These are phyloP conservation scores for Mitragyna speciosa DNA, from an alignment of 257 asterid species.

Conservation along the genomic window DNA sequence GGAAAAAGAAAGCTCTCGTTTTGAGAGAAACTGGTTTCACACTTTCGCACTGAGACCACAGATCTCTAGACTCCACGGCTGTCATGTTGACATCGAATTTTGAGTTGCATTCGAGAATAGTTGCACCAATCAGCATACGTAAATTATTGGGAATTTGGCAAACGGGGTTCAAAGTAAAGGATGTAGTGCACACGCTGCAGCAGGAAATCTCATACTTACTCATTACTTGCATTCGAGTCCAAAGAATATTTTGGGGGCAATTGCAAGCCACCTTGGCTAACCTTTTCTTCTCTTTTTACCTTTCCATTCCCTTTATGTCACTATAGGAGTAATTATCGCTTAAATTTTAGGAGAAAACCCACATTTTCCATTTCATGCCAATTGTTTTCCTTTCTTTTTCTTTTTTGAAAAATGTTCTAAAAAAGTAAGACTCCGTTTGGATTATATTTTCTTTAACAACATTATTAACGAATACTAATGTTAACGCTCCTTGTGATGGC, in stretches of 20 bases:
- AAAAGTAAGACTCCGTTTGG: too few species aligned
- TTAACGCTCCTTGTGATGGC: too few species aligned
- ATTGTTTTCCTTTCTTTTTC: too few species aligned
- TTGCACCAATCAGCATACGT: background rate
- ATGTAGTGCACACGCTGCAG: background rate
- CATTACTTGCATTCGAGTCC: background rate
- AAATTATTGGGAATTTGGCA: background rate
- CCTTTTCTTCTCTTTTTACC: background rate
- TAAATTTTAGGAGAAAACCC: too few species aligned
- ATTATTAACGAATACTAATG: too few species aligned
- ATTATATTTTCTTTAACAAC: too few species aligned
- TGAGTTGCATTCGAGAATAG: background rate
- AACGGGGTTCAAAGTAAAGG: background rate
- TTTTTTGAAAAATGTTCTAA: too few species aligned
- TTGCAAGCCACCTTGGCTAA: background rate
- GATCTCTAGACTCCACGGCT: background rate
- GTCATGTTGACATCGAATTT: background rate
- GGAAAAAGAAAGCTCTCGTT: slow-evolving; percentile 4
- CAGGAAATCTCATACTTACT: background rate
- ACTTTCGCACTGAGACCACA: too few species aligned
- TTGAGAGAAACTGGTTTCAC: background rate
- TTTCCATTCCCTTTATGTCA: too few species aligned
- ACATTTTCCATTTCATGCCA: too few species aligned
- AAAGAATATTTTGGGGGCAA: background rate
- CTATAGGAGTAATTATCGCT: too few species aligned